These are phyloP conservation scores for Chaetomium olivaceum DNA, from an alignment of 2,329 filamentous ascomycete genomes.

Conservation along the genomic window DNA sequence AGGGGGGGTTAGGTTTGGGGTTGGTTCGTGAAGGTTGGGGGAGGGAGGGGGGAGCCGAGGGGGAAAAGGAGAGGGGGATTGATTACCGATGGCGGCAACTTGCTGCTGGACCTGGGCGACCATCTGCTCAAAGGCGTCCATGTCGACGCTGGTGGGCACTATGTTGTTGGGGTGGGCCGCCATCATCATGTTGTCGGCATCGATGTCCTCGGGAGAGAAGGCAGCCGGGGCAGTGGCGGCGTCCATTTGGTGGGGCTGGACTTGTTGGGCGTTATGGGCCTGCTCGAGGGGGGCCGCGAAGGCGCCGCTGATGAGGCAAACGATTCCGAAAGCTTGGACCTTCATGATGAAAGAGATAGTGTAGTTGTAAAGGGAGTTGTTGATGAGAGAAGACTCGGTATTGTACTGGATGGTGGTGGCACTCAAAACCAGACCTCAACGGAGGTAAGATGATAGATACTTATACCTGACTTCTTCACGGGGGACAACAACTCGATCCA, in stretches of 20 bases:
- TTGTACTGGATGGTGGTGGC: background rate
- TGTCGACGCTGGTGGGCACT: constrained; percentile 1
- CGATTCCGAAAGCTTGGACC: constrained; percentile 24
- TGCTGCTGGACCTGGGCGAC: constrained; percentile 20
- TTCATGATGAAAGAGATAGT: constrained; percentile 28
- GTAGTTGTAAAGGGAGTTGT: background rate
- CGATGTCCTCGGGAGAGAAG: background rate
- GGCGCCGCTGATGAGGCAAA: constrained; percentile 25
- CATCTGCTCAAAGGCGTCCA: constrained; percentile 18
- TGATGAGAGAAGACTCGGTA: background rate
- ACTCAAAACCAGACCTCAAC: background rate
- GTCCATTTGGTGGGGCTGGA: background rate
- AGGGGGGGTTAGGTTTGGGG: background rate
- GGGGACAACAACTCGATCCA: rapidly evolving
- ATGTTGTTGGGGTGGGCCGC: constrained; percentile 6
- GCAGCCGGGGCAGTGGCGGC: background rate
- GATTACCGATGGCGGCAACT: constrained; percentile 25
- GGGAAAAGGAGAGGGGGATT: background rate
- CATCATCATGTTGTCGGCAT: constrained; percentile 5
- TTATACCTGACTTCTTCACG: background rate
- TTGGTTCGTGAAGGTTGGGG: background rate
- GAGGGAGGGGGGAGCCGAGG: background rate
- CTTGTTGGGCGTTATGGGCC: constrained; percentile 10
- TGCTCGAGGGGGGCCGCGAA: constrained; percentile 26
- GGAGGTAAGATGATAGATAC: background rate